Evolutionary conservation across 257 asterid species (phyloP).

Genomic region (Capsicum baccatum): DNA sequence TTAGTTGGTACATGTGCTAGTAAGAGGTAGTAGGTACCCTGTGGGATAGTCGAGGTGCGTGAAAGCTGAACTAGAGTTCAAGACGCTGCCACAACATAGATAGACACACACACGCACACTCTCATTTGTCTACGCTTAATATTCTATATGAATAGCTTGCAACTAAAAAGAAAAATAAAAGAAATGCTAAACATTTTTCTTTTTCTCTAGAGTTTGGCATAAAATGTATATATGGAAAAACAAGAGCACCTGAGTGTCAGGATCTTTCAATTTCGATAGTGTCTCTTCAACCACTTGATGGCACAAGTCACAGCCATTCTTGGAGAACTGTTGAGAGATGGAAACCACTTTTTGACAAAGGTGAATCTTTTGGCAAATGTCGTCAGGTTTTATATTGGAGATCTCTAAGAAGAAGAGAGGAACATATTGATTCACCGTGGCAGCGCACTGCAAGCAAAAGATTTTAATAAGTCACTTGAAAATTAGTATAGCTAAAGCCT

Average conservation of each 20-base stretch:
- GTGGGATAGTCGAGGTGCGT: neutral
- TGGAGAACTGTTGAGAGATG: conserved; percentile 45
- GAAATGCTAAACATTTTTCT: neutral
- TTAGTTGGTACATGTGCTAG: neutral
- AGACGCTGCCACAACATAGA: neutral
- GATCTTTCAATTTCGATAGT: conserved; percentile 78
- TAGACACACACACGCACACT: neutral
- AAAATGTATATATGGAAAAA: neutral
- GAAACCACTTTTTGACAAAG: conserved; percentile 62
- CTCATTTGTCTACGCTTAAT: no score
- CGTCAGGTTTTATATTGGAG: conserved; percentile 56
- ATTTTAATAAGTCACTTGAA: conserved; percentile 1
- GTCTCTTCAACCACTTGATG: conserved; percentile 75
- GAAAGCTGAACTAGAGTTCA: neutral
- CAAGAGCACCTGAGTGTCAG: conserved; percentile 77
- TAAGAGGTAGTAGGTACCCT: neutral
- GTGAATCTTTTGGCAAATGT: conserved; percentile 65
- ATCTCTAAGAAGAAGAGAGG: conserved; percentile 82
- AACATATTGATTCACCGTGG: conserved; percentile 84
- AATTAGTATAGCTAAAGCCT: neutral
- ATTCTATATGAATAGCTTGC: conserved; percentile 18
- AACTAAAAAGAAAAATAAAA: no score
- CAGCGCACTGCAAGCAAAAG: conserved; percentile 62
- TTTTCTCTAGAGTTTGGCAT: neutral
- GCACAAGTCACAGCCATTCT: conserved; percentile 73